phyloP scores from a whole-genome alignment of 2,329 filamentous ascomycete species.

The Fusarium sp. region DNA sequence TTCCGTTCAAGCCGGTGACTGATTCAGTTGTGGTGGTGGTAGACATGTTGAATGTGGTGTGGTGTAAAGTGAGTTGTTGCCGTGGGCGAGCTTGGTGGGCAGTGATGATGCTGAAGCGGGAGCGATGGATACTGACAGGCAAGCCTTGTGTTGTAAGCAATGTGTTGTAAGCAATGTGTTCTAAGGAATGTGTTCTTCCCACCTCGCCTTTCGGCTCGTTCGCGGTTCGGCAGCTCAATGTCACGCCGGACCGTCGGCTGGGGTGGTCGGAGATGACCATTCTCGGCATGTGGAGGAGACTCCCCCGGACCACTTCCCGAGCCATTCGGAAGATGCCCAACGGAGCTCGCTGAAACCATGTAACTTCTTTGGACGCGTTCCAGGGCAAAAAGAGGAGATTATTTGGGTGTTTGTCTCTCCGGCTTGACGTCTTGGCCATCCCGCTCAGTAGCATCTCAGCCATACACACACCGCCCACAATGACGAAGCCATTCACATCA shows the following conservation, averaged over 20 bases:
- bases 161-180: neutral
- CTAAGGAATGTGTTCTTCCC: neutral
- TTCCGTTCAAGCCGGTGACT: neutral
- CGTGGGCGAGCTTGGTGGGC: neutral
- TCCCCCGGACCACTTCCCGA: conserved; percentile 11
- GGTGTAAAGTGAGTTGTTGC: neutral
- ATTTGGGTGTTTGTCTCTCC: neutral
- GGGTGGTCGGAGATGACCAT: neutral
- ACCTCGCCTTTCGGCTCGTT: neutral
- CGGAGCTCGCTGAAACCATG: neutral
- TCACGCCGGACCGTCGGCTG: neutral
- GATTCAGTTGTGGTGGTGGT: conserved; percentile 17
- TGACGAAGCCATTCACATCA: conserved; percentile 30
- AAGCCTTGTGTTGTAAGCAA: neutral
- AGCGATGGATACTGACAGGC: neutral
- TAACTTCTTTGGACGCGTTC: neutral
- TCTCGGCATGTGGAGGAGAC: conserved; percentile 33
- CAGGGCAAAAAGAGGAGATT: neutral
- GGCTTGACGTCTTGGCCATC: neutral
- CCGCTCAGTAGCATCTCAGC: neutral
- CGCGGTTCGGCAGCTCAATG: neutral
- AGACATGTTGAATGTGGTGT: conserved; percentile 1
- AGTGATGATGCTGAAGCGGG: neutral
- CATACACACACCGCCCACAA: conserved; percentile 1
- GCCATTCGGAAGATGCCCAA: neutral